Percentiles rank a stretch among this genome's conserved stretches.
Evolutionary conservation across 192 early-diverging fungal species (phyloP).

Genomic region (Podila verticillata): DNA sequence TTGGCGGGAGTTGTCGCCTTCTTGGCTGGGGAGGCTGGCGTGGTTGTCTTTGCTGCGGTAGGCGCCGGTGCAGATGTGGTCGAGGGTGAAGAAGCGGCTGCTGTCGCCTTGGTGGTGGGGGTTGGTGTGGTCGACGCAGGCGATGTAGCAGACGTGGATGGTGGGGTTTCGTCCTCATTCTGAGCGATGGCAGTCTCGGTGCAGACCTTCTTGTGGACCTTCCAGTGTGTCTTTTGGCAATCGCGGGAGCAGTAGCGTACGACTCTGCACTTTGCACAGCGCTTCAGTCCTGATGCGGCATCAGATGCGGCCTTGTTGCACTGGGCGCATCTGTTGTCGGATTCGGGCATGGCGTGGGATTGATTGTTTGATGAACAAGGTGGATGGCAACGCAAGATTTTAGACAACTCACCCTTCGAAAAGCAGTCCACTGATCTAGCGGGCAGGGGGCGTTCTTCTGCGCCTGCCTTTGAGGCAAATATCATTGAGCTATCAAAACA

Average conservation of each 20-base stretch:
- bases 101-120: not conserved
- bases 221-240: conserved; percentile 26
- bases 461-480: no score
- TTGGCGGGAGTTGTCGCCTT: not conserved
- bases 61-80: not conserved
- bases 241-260: conserved; percentile 18
- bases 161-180: no score
- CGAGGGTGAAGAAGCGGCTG: not conserved
- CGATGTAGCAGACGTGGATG: not conserved
- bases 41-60: not conserved
- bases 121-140: not conserved
- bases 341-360: no score
- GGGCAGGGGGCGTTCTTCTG: no score
- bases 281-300: conserved; percentile 5
- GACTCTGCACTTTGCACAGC: conserved; percentile 13
- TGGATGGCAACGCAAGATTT: no score
- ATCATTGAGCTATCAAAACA: no score
- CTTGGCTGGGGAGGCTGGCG: no score
- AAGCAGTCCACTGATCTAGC: no score
- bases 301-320: conserved; percentile 6
- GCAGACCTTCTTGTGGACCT: conserved; percentile 22
- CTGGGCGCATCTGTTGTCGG: not conserved
- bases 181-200: not conserved
- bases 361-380: no score
- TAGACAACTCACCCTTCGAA: no score